Conservation (phyloP, 768 basidiomycete genomes). For the Royoungia palumana region DNA sequence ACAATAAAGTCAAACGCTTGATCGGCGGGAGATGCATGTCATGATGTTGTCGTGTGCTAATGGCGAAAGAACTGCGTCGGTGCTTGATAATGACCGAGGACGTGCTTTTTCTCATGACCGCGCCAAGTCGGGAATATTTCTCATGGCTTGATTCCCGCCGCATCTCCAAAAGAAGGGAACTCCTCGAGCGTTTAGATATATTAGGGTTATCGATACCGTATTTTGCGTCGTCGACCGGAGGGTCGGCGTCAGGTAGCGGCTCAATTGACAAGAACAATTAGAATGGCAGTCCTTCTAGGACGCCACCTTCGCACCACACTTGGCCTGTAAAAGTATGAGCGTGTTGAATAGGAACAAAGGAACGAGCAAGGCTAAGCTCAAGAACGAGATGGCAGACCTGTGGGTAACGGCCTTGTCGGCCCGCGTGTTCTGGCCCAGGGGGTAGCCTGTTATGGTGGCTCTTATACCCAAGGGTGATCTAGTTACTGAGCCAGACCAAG, state of each 20-base stretch:
- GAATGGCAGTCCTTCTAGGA: no score
- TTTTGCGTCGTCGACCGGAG: not conserved
- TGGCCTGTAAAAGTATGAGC: no score
- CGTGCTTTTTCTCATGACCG: conserved; percentile 8
- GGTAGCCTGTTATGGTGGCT: not conserved
- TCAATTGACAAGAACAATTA: not conserved
- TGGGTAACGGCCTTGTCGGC: not conserved
- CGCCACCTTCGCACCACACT: no score
- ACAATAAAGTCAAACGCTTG: no score
- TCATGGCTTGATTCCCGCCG: conserved; percentile 2
- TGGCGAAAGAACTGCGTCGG: not conserved
- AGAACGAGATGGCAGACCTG: no score
- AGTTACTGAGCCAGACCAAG: no score
- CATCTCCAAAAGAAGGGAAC: not conserved
- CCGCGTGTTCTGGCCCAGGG: not conserved
- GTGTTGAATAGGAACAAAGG: no score
- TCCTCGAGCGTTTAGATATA: not conserved
- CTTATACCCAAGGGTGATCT: not conserved
- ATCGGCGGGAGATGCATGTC: no score
- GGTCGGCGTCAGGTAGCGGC: not conserved
- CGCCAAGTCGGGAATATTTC: conserved; percentile 5
- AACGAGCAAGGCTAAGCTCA: not conserved
- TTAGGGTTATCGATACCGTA: no score
- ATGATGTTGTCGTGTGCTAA: not conserved
- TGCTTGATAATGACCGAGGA: not conserved